These are phyloP conservation scores for Talaromyces nanjingensis DNA, from an alignment of 495 filamentous ascomycete species.

Conservation along the genomic window DNA sequence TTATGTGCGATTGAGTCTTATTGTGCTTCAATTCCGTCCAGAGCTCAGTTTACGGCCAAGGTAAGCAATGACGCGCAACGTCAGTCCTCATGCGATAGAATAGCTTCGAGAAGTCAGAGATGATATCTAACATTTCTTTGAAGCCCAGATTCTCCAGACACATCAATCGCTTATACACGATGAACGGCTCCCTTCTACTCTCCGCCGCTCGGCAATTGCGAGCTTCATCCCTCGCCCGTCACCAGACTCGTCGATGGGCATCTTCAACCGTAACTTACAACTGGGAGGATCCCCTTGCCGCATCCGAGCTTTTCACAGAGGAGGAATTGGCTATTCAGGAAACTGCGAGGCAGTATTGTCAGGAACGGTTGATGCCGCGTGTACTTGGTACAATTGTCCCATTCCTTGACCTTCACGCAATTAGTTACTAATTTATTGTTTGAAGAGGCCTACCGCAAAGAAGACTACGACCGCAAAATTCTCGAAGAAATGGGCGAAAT, in stretches of 20 bases:
- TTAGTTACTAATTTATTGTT: not conserved
- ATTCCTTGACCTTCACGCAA: constrained; percentile 3
- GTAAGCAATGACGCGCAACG: not conserved
- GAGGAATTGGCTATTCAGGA: constrained; percentile 87
- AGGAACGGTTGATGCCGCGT: constrained; percentile 76
- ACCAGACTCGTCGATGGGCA: constrained; percentile 33
- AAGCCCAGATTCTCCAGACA: not conserved
- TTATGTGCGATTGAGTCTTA: not conserved
- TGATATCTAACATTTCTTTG: not conserved
- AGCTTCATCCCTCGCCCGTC: constrained; percentile 12
- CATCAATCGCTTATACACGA: constrained; percentile 4
- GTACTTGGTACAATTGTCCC: constrained; percentile 63
- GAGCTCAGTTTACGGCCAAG: not conserved
- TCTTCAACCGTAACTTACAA: constrained; percentile 60
- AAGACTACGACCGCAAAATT: constrained; percentile 84
- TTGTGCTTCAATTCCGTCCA: not conserved
- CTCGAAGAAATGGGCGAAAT: constrained; percentile 94
- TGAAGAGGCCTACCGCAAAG: constrained; percentile 88
- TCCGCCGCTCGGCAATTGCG: constrained; percentile 28
- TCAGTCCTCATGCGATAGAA: not conserved
- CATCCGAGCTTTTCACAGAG: constrained; percentile 69
- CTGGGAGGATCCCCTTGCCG: constrained; percentile 84
- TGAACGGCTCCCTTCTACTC: constrained; percentile 34
- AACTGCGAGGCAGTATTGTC: constrained; percentile 86
- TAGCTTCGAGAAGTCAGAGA: not conserved